Conservation (phyloP, 768 basidiomycete species). For the Mycena amicta region DNA sequence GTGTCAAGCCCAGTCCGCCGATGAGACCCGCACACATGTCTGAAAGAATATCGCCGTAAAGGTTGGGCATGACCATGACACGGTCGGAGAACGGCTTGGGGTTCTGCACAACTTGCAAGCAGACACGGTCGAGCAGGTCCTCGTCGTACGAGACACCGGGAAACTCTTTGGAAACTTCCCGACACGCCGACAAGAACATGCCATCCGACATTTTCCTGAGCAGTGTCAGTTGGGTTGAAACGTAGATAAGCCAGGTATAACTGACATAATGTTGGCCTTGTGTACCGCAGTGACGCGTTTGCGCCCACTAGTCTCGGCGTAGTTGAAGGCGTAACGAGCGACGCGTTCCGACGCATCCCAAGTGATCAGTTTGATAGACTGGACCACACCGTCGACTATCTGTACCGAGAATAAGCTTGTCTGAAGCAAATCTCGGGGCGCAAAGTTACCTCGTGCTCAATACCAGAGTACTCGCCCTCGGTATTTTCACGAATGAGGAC, state of each 20-base stretch:
- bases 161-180: slow-evolving; percentile 94
- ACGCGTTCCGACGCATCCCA: slow-evolving; percentile 99
- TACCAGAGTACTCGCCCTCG: slow-evolving; percentile 99
- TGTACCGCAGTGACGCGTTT: slow-evolving; percentile 97
- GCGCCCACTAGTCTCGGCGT: slow-evolving; percentile 85
- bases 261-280: slow-evolving; percentile 99
- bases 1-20: slow-evolving; percentile 95
- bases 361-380: slow-evolving; percentile 99
- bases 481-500: slow-evolving; percentile 99
- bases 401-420: not conserved
- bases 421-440: slow-evolving; percentile 49
- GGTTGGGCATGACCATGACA: slow-evolving; percentile 99
- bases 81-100: slow-evolving; percentile 91
- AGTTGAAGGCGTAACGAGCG: slow-evolving; percentile 97
- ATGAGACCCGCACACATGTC: slow-evolving; percentile 99
- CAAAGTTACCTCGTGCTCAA: slow-evolving; percentile 83
- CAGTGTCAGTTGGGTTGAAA: slow-evolving; percentile 11
- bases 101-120: slow-evolving; percentile 91
- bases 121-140: slow-evolving; percentile 94
- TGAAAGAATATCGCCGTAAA: slow-evolving; percentile 93
- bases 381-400: slow-evolving; percentile 91
- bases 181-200: slow-evolving; percentile 98
- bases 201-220: slow-evolving; percentile 99
- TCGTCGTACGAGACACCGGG: slow-evolving; percentile 94
- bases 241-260: slow-evolving; percentile 14